Evolutionary conservation across 129 eudicot species (phyloP).

Genomic region (Escallonia rubra): DNA sequence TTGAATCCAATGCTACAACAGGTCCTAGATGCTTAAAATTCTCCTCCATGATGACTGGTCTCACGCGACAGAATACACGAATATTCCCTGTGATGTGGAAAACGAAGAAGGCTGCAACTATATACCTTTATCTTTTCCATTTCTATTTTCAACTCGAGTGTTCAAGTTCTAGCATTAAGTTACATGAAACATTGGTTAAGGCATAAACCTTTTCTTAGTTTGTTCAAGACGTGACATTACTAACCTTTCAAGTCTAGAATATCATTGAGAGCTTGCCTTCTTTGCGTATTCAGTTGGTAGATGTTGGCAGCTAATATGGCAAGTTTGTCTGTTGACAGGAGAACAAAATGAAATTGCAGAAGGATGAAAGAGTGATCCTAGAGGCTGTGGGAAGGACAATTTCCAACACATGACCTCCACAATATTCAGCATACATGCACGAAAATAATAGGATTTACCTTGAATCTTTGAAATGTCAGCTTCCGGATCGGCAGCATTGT

Average conservation of each 20-base stretch:
- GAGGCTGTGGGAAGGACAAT: too few relatives aligned
- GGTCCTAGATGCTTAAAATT: not conserved
- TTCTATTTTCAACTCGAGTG: too few relatives aligned
- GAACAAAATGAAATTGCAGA: too few relatives aligned
- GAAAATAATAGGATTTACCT: not conserved
- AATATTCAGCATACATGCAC: too few relatives aligned
- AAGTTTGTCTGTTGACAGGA: not conserved
- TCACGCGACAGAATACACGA: conserved; percentile 12
- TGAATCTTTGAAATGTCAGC: not conserved
- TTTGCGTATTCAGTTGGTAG: conserved; percentile 1
- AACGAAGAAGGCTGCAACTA: too few relatives aligned
- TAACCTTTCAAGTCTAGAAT: conserved; percentile 11
- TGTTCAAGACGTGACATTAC: not conserved
- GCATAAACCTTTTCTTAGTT: too few relatives aligned
- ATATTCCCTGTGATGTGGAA: conserved; percentile 6
- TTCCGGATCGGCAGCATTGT: not conserved
- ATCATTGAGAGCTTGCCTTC: conserved; percentile 9
- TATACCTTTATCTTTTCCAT: too few relatives aligned
- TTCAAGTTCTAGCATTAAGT: too few relatives aligned
- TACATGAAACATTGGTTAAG: too few relatives aligned
- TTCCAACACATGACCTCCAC: too few relatives aligned
- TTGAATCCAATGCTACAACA: conserved; percentile 2
- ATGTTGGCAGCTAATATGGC: not conserved
- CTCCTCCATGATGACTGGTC: not conserved
- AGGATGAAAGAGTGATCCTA: too few relatives aligned